Base-by-base conservation (phyloP, 768 basidiomycete species). In the Leccinellum luteum region DNA sequence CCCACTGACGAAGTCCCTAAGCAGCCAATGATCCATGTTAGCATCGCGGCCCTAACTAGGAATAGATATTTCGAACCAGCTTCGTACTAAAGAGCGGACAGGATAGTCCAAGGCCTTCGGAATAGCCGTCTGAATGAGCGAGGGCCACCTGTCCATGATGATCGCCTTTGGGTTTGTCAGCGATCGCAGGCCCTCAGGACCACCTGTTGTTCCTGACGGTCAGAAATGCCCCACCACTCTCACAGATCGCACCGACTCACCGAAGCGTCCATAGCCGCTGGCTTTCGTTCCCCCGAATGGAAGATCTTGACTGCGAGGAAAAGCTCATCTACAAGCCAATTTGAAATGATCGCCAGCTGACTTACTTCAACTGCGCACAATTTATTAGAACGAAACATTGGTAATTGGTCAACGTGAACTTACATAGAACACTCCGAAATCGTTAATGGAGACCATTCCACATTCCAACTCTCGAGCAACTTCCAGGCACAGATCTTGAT, bases 381-480 rank as follows among this genome's bases (percentile, higher is more conserved):
- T 53, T 52, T 2, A 53, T 67, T 56, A 67, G 60, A 68, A 31
- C 59, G 54, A 53, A 38, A 19, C 41, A 48, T 25, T 47, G 35
- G n/a, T 56, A 51, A 54, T 48, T 34, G 48, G 28, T 28, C 6
- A 19, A 34, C 30, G 12, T 14, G 31, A 60, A 78, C 86, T 77
- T 67, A 91, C 86, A 68, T 94, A 93, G 75, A 86, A 93, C 8
- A 89, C 87, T 13, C 84, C 94, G 68, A 93, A 97, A 75, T 98
- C 97, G 65, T 98, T 98, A 60, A 97, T 80, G 19, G 94, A 87
- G 3, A 98, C 96, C 97, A 99, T 98, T 48, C 96, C 96, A 65
- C 93, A 95, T 52, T 96, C 85, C 51, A 99, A 76, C 49, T 78
- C 76, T 63, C 85, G 85, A 28, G 94, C 94, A 21, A 98, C 88